Evolutionary conservation across 305 asterid species (phyloP).

Genomic region (Solanum hybrid): DNA sequence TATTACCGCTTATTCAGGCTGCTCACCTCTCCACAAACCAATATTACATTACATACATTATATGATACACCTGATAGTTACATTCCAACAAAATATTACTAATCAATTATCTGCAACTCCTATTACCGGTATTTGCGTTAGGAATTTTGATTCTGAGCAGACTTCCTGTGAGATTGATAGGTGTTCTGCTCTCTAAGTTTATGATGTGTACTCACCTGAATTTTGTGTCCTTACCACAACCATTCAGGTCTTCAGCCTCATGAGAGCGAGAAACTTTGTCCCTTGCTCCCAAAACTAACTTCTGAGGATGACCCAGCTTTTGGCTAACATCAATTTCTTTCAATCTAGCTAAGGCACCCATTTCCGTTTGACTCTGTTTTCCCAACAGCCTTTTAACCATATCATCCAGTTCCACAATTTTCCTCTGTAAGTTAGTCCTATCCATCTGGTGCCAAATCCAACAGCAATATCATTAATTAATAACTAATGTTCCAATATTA

Average conservation of each 20-base stretch:
- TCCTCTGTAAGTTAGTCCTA: constrained; percentile 52
- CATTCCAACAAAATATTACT: not conserved
- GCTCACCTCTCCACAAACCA: not conserved
- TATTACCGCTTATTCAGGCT: not conserved
- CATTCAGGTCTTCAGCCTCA: constrained; percentile 1
- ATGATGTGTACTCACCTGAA: constrained; percentile 21
- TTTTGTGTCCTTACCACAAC: constrained; percentile 18
- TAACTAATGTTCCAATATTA: not conserved
- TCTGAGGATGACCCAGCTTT: constrained; percentile 40
- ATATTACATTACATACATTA: not conserved
- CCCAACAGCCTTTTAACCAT: constrained; percentile 48
- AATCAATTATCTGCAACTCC: constrained; percentile 1
- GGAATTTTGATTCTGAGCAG: not conserved
- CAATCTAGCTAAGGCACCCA: constrained; percentile 22
- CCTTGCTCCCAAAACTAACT: constrained; percentile 34
- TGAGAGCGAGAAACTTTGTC: constrained; percentile 10
- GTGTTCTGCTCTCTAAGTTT: not conserved
- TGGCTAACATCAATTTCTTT: constrained; percentile 28
- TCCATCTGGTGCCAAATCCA: constrained; percentile 39
- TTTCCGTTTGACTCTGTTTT: constrained; percentile 27
- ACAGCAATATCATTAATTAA: not conserved
- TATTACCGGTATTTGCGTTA: not conserved
- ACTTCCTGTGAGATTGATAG: not conserved
- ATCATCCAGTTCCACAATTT: constrained; percentile 61
- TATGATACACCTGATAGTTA: not conserved